Evolutionary conservation across 2,329 filamentous ascomycete genomes (phyloP), one percentile per base, ranked within the genome.

Genomic region (Penicillium italicum): DNA sequence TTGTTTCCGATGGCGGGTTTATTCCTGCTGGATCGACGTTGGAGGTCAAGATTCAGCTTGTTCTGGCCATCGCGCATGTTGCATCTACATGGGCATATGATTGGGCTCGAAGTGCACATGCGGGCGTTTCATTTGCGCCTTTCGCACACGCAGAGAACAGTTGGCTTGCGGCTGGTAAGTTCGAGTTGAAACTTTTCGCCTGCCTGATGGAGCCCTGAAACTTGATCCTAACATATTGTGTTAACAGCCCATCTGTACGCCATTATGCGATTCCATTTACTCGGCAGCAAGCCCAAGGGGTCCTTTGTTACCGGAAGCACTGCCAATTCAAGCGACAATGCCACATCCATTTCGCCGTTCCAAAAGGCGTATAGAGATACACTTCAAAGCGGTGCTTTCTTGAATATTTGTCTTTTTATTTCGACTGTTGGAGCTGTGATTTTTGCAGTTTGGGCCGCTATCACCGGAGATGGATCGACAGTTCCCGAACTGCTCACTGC

Each of bases 221-320:
- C 0, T 22, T 11, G 6, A 48, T 16, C 3, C 20, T 43, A 30
- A 36, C 6, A 24, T 38, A 8, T 24, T 50, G 24, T 18, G n/a
- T 28, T 11, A 11, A 6, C 11, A 69, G 67, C 57, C 5, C 65
- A 66, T 47, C 48, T 69, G 4, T 60, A 55, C 18, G 58, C 57
- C 3, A 57, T 70, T 31, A 9, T 62, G 8, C 56, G 58, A 43
- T 70, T 68, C 30, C 61, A 69, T 26, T 42, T 63, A 5, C 30
- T 68, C 2, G 57, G 66, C 14, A 59, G 49, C 37, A 67, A 64
- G 20, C 67, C 66, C 1, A 64, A 65, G 18, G 67, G 67, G 3
- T 70, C 68, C 6, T 68, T 69, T 31, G 65, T 70, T 3, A 70
- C 68, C 1, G 68, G 68, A 12, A 69, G 66, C 55, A 63, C 53